Conservation (phyloP, 306 rosid species). For the Adenanthera pavonina region DNA sequence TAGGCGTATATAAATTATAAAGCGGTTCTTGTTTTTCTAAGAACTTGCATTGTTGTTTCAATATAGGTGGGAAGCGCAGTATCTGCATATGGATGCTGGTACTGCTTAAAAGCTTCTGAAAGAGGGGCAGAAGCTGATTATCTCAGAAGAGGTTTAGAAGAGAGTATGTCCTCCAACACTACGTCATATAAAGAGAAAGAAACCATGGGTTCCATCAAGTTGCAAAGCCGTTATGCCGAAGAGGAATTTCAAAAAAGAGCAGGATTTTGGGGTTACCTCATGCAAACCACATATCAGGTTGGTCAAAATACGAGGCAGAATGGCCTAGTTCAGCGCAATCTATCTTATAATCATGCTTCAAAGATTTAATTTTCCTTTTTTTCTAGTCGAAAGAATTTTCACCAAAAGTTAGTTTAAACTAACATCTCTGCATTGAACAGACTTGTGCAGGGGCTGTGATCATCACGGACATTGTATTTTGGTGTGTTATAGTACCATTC, state of each 20-base stretch:
- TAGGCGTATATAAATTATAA: not conserved
- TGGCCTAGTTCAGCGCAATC: not conserved
- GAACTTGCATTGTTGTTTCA: slow-evolving; percentile 20
- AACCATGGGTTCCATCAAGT: slow-evolving; percentile 42
- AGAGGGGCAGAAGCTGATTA: slow-evolving; percentile 44
- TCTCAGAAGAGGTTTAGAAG: slow-evolving; percentile 53
- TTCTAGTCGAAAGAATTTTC: not conserved
- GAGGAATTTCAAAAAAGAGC: slow-evolving; percentile 57
- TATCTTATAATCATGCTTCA: not conserved
- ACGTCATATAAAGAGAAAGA: slow-evolving; percentile 34
- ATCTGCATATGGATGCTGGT: slow-evolving; percentile 82
- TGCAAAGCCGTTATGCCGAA: slow-evolving; percentile 48
- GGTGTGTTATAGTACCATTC: slow-evolving; percentile 86
- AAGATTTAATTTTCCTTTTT: not conserved
- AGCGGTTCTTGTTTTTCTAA: not conserved
- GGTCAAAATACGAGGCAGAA: slow-evolving; percentile 16
- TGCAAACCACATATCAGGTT: slow-evolving; percentile 73
- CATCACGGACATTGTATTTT: slow-evolving; percentile 79
- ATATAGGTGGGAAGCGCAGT: slow-evolving; percentile 66
- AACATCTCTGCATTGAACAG: slow-evolving; percentile 48
- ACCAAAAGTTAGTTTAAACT: slow-evolving; percentile 30
- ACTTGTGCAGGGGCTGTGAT: slow-evolving; percentile 87
- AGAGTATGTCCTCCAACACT: slow-evolving; percentile 25
- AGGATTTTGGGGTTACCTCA: slow-evolving; percentile 74
- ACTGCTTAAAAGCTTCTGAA: slow-evolving; percentile 40